phyloP scores from a whole-genome alignment of 2,329 filamentous ascomycete species.

The Drechslerella dactyloides region DNA sequence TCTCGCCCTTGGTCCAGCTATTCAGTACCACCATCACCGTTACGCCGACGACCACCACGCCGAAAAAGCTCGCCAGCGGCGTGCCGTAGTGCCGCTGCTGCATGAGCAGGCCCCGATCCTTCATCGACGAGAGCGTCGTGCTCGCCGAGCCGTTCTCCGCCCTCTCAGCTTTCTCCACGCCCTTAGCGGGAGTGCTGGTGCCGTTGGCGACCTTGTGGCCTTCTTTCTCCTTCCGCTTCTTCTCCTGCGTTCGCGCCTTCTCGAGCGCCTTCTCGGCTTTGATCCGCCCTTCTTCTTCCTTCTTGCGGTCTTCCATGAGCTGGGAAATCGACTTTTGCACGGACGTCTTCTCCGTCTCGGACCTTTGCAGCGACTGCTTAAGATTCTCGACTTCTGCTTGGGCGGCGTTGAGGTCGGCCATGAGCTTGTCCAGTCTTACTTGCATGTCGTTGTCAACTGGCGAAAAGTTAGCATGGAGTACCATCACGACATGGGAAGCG shows the following conservation, averaged over 20 bases:
- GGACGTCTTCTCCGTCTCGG: constrained; percentile 34
- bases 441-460: constrained; percentile 48
- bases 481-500: neutral
- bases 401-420: constrained; percentile 35
- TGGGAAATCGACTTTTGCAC: constrained; percentile 30
- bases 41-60: constrained; percentile 80
- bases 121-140: constrained; percentile 57
- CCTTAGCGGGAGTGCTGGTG: constrained; percentile 63
- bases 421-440: constrained; percentile 39
- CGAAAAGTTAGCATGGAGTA: constrained; percentile 19
- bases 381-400: constrained; percentile 37
- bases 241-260: constrained; percentile 53
- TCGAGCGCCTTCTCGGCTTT: constrained; percentile 51
- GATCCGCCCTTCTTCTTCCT: constrained; percentile 36
- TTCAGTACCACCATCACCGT: constrained; percentile 87
- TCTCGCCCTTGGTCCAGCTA: constrained; percentile 71
- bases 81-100: constrained; percentile 62
- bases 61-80: constrained; percentile 81
- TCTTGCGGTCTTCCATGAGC: constrained; percentile 36
- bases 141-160: constrained; percentile 59
- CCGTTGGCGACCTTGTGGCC: constrained; percentile 59
- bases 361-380: constrained; percentile 29
- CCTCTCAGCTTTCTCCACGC: constrained; percentile 57
- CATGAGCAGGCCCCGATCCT: constrained; percentile 53
- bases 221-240: constrained; percentile 56